Evolutionary conservation across 345 rosid genomes (phyloP).

Genomic region (Gossypium arboreum): DNA sequence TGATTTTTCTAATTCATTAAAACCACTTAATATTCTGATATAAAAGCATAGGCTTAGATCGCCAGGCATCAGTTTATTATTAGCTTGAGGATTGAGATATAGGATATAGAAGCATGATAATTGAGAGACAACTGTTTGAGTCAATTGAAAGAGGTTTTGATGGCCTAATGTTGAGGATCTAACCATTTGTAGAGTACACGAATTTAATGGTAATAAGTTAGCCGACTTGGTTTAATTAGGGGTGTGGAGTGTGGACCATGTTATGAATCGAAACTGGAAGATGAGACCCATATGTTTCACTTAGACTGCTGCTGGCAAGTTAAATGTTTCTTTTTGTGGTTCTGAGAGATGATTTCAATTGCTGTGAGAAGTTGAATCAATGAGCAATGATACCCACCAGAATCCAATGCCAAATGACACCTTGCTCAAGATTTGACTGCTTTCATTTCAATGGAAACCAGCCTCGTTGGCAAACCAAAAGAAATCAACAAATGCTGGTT

Average conservation of each 20-base stretch:
- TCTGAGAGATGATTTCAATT: background rate
- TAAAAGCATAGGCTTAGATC: background rate
- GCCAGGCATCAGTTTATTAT: background rate
- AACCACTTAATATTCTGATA: background rate
- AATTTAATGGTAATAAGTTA: slow-evolving; percentile 7
- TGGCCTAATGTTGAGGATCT: background rate
- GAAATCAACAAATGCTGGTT: too few species aligned
- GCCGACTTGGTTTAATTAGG: background rate
- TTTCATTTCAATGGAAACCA: background rate
- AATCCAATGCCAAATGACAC: background rate
- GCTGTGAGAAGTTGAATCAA: background rate
- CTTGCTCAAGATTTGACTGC: background rate
- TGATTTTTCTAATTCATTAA: background rate
- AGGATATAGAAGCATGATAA: background rate
- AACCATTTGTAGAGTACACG: slow-evolving; percentile 8
- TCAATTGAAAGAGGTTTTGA: background rate
- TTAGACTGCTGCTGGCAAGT: background rate
- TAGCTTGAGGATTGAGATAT: background rate
- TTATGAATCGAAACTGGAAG: background rate
- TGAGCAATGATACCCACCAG: background rate
- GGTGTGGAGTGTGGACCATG: slow-evolving; percentile 20
- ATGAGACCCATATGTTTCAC: slow-evolving; percentile 18
- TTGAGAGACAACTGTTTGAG: slow-evolving; percentile 4
- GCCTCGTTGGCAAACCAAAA: background rate
- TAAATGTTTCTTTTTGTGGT: background rate